Evolutionary conservation across 495 filamentous ascomycete species (phyloP).

Genomic region (Lophium mytilinum): DNA sequence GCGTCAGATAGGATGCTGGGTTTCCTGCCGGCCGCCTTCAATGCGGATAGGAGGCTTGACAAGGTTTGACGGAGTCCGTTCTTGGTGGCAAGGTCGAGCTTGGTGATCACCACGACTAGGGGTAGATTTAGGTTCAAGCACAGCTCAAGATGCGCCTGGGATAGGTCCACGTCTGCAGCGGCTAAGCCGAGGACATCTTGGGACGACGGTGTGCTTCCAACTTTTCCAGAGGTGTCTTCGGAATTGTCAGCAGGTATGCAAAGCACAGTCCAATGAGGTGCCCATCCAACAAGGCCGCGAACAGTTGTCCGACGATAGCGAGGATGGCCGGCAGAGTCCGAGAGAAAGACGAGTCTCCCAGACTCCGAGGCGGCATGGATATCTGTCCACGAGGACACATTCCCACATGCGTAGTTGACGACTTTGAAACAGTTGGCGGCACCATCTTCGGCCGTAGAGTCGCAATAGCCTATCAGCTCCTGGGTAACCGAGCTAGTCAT

Average conservation of each 20-base stretch:
- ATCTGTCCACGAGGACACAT: conserved; percentile 90
- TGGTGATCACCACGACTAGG: conserved; percentile 76
- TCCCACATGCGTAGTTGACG: conserved; percentile 78
- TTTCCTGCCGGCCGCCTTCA: conserved; percentile 67
- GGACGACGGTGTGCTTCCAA: conserved; percentile 34
- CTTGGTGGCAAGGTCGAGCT: conserved; percentile 78
- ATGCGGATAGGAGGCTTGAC: conserved; percentile 59
- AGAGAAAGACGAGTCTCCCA: conserved; percentile 75
- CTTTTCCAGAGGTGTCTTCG: conserved; percentile 39
- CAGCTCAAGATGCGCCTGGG: conserved; percentile 73
- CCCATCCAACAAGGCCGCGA: conserved; percentile 86
- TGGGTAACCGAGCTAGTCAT: conserved; percentile 89
- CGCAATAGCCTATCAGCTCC: conserved; percentile 78
- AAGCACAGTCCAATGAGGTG: conserved; percentile 84
- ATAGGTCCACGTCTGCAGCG: conserved; percentile 57
- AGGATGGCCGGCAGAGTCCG: conserved; percentile 85
- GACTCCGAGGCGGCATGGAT: conserved; percentile 68
- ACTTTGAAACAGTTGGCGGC: conserved; percentile 42
- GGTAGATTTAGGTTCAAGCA: conserved; percentile 72
- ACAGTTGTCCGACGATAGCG: conserved; percentile 81
- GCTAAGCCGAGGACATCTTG: conserved; percentile 44
- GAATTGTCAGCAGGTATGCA: conserved; percentile 78
- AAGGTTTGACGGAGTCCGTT: conserved; percentile 58
- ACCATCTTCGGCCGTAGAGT: conserved; percentile 18
- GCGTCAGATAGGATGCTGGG: conserved; percentile 57